phyloP scores from a whole-genome alignment of 345 rosid species.

The Raphanus raphanistrum region DNA sequence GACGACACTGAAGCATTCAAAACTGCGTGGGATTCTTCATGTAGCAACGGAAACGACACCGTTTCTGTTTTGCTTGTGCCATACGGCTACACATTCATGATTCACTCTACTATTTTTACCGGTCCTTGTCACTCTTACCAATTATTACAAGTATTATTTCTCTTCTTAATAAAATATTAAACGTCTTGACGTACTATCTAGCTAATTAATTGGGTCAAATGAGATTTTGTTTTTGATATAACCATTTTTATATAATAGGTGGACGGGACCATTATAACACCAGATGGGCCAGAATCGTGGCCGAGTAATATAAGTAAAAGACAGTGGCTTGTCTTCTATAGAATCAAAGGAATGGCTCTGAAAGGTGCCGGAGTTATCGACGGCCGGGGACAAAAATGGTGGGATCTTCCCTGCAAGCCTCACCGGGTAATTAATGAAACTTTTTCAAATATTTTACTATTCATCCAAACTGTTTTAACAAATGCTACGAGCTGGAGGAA shows the following conservation, averaged over 20 bases:
- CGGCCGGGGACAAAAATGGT: constrained; percentile 96
- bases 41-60: constrained; percentile 39
- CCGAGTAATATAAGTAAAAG: constrained; percentile 65
- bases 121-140: constrained; percentile 83
- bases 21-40: constrained; percentile 82
- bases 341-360: constrained; percentile 66
- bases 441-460: not conserved
- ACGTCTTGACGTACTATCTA: not conserved
- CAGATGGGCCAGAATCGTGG: constrained; percentile 81
- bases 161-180: not conserved
- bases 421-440: constrained; percentile 59
- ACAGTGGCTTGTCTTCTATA: constrained; percentile 94
- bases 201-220: not conserved
- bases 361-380: constrained; percentile 83
- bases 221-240: not conserved
- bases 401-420: constrained; percentile 99
- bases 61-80: constrained; percentile 56
- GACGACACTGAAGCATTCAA: constrained; percentile 87
- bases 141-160: constrained; percentile 58
- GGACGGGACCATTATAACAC: constrained; percentile 65
- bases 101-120: constrained; percentile 84
- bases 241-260: constrained; percentile 29
- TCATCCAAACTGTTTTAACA: not conserved
- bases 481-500: not conserved
- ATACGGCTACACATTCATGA: constrained; percentile 64